Percentiles rank a stretch among this genome's conserved stretches.
phyloP scores from a whole-genome alignment of 1,284 basidiomycete species.

The Heterobasidion parviporum region DNA sequence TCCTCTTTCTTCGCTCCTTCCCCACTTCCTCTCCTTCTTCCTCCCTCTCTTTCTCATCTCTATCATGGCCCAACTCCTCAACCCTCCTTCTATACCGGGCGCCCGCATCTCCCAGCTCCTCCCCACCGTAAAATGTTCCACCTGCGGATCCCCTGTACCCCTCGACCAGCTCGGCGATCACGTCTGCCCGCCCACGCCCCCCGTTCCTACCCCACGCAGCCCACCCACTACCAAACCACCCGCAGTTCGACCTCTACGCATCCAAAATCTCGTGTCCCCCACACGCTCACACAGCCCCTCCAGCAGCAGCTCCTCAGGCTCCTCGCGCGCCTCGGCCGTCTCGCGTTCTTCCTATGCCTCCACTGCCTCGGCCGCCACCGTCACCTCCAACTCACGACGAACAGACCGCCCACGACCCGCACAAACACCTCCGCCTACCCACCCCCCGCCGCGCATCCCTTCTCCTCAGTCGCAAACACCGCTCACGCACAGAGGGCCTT shows the following conservation, averaged over 20 bases:
- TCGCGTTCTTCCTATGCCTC: conserved; percentile 1
- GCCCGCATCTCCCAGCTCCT: conserved; percentile 66
- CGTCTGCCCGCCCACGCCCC: conserved; percentile 45
- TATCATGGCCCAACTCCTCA: conserved; percentile 31
- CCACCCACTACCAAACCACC: conserved; percentile 24
- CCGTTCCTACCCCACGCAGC: conserved; percentile 26
- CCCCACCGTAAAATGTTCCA: conserved; percentile 78
- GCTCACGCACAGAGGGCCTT: not conserved
- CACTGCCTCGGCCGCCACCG: not conserved
- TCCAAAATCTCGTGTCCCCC: conserved; percentile 18
- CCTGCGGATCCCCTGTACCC: conserved; percentile 60
- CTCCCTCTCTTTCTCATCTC: not conserved
- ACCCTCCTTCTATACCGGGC: conserved; percentile 18
- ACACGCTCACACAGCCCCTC: not conserved
- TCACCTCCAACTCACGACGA: not conserved
- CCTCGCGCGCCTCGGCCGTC: not conserved
- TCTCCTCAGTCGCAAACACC: not conserved
- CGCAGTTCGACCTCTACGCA: conserved; percentile 19
- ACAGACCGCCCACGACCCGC: not conserved
- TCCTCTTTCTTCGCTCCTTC: too few relatives aligned
- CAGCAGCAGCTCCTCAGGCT: not conserved
- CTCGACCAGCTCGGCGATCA: conserved; percentile 68
- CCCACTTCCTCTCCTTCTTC: too few relatives aligned
- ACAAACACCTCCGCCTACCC: not conserved
- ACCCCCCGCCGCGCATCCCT: not conserved